Conservation (phyloP, 1,284 basidiomycete species). For the Pascua guehoae region DNA sequence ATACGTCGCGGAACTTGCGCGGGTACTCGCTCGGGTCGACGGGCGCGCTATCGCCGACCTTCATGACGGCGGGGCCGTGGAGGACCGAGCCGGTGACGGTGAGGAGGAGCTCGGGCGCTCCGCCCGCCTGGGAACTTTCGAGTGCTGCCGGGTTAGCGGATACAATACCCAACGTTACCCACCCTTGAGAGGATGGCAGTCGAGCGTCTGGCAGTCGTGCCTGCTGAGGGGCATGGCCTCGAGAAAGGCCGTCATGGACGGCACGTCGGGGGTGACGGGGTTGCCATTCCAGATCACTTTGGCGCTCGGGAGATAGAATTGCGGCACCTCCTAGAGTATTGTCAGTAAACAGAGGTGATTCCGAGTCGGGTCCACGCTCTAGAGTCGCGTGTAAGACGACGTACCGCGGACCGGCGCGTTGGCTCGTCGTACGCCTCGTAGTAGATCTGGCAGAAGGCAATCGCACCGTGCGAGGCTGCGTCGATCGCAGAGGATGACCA, state of each 20-base stretch:
- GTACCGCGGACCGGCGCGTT: constrained; percentile 29
- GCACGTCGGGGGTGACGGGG: constrained; percentile 22
- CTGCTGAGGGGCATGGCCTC: constrained; percentile 35
- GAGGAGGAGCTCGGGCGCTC: constrained; percentile 38
- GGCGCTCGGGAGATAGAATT: constrained; percentile 35
- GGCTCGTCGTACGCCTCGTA: constrained; percentile 47
- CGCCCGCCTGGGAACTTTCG: constrained; percentile 13
- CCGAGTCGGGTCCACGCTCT: background rate
- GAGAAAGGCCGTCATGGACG: constrained; percentile 32
- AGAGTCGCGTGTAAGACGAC: constrained; percentile 10
- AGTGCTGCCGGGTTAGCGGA: constrained; percentile 7
- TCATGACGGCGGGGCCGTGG: constrained; percentile 36
- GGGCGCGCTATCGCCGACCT: constrained; percentile 17
- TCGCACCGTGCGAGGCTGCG: constrained; percentile 43
- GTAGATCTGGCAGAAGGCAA: constrained; percentile 45
- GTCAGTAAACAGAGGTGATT: background rate
- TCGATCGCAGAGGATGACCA: constrained; percentile 41
- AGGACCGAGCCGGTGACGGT: constrained; percentile 44
- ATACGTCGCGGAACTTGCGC: constrained; percentile 45
- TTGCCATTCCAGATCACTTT: constrained; percentile 47
- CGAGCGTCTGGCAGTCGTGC: constrained; percentile 43
- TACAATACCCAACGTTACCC: background rate
- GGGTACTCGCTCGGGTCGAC: constrained; percentile 28
- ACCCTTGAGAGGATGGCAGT: constrained; percentile 40
- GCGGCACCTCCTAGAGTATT: constrained; percentile 34